Percentiles rank a stretch among this genome's conserved stretches.
Evolutionary conservation across 176 grass and related monocot genomes (phyloP).

Genomic region (Oryza glaberrima): DNA sequence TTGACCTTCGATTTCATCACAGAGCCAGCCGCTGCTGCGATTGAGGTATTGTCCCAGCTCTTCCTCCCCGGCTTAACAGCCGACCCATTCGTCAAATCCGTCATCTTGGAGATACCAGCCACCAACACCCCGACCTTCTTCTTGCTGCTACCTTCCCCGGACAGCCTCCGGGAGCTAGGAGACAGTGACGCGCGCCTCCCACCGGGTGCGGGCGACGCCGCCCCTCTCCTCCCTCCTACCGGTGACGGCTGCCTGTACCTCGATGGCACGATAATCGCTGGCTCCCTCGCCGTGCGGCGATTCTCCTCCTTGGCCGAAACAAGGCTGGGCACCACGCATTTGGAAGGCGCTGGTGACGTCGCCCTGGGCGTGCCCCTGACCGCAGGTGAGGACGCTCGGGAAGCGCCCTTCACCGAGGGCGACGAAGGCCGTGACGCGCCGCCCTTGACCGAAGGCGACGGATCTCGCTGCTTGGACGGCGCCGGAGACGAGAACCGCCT

Average conservation of each 20-base stretch:
- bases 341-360: conserved; percentile 75
- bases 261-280: conserved; percentile 78
- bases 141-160: conserved; percentile 61
- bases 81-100: conserved; percentile 63
- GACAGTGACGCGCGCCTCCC: conserved; percentile 69
- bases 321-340: conserved; percentile 83
- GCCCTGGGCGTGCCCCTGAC: conserved; percentile 47
- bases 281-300: conserved; percentile 56
- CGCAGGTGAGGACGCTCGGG: conserved; percentile 52
- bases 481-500: conserved; percentile 72
- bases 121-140: conserved; percentile 77
- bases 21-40: neutral
- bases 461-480: conserved; percentile 46
- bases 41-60: conserved; percentile 83
- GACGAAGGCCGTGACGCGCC: conserved; percentile 39
- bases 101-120: conserved; percentile 75
- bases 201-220: conserved; percentile 46
- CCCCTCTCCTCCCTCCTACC: conserved; percentile 42
- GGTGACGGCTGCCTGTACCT: conserved; percentile 85
- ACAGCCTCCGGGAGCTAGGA: conserved; percentile 46
- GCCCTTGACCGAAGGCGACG: conserved; percentile 41
- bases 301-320: conserved; percentile 78
- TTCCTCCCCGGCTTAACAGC: conserved; percentile 63
- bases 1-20: conserved; percentile 60
- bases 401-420: conserved; percentile 16